phyloP scores from a whole-genome alignment of 2,329 filamentous ascomycete species.

The Zasmidium citrigriseum region DNA sequence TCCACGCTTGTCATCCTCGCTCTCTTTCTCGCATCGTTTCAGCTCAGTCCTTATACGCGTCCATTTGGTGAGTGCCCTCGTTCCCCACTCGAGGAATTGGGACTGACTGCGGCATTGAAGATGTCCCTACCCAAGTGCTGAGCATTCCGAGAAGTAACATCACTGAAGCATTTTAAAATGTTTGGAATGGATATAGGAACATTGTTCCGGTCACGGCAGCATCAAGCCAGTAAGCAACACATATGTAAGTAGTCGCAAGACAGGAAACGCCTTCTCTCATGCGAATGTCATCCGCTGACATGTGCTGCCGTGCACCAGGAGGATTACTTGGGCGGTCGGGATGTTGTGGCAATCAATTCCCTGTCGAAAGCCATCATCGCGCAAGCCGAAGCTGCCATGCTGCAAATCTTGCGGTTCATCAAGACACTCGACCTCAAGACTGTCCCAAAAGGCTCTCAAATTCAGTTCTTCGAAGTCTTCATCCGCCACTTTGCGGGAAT shows the following conservation, averaged over 20 bases:
- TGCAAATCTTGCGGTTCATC: conserved; percentile 24
- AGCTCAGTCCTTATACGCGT: too few relatives aligned
- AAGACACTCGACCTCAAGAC: conserved; percentile 21
- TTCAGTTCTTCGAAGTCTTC: conserved; percentile 28
- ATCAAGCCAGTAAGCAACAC: conserved; percentile 30
- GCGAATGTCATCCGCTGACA: too few relatives aligned
- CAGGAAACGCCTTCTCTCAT: too few relatives aligned
- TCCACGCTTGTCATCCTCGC: too few relatives aligned
- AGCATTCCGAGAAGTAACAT: neutral
- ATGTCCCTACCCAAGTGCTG: neutral
- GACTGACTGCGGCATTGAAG: neutral
- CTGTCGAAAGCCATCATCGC: conserved; percentile 29
- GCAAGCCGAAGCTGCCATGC: conserved; percentile 19
- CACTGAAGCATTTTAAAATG: conserved; percentile 29
- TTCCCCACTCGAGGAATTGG: too few relatives aligned
- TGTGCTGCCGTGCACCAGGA: too few relatives aligned
- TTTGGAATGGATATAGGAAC: conserved; percentile 37
- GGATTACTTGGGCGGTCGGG: conserved; percentile 30
- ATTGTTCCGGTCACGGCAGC: conserved; percentile 37
- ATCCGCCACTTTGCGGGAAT: conserved; percentile 29
- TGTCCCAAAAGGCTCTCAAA: conserved; percentile 16
- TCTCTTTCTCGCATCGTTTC: too few relatives aligned
- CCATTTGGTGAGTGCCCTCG: too few relatives aligned
- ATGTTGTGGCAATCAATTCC: conserved; percentile 28
- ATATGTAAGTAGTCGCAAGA: too few relatives aligned